Evolutionary conservation across 169 alveolate species (phyloP), one percentile per base, ranked within the genome.

Genomic region (Eimeria falciformis): DNA sequence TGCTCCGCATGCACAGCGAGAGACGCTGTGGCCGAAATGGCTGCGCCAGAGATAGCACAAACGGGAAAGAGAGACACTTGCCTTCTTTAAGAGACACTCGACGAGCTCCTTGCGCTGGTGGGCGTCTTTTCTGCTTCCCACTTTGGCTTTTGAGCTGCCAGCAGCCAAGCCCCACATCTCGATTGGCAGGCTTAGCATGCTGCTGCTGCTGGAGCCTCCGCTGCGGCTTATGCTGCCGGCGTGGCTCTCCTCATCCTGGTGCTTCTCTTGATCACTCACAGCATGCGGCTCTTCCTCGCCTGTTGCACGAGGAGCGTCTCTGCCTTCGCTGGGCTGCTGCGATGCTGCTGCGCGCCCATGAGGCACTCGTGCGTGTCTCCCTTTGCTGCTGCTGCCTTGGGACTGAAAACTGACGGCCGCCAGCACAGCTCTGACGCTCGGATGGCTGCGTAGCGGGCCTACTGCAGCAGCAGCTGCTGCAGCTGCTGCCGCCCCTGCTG

Each of bases 81-180:
- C 65, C 65, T 53, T 53, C 65, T 53, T 53, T 21, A 53, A 3
- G 65, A 53, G 65, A 12, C 25, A 1, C 65, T 21, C 65, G 65
- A 17, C 65, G n/a, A 53, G 65, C n/a, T 53, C 65, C 65, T 53
- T 53, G 65, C 65, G 65, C n/a, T 17, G 65, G 65, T 21, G 65
- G 9, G n/a, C 65, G 17, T 12, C 65, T 53, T 21, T 21, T 21
- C n/a, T 21, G 65, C 65, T 53, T 53, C 65, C 65, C 65, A 53
- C n/a, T 12, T 12, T 17, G 2, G 65, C 25, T 3, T 53, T 12
- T 53, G 17, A 0, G 65, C 25, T 12, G n/a, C 25, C 65, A 53
- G 65, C 65, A 21, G 25, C 65, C n/a, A 17, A 1, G 25, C 3
- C 3, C 65, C 25, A 53, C 65, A 53, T 12, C 65, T 33, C 40